Evolutionary conservation across 371 early-diverging fungal genomes (phyloP).

Genomic region (Mortierella sp.): DNA sequence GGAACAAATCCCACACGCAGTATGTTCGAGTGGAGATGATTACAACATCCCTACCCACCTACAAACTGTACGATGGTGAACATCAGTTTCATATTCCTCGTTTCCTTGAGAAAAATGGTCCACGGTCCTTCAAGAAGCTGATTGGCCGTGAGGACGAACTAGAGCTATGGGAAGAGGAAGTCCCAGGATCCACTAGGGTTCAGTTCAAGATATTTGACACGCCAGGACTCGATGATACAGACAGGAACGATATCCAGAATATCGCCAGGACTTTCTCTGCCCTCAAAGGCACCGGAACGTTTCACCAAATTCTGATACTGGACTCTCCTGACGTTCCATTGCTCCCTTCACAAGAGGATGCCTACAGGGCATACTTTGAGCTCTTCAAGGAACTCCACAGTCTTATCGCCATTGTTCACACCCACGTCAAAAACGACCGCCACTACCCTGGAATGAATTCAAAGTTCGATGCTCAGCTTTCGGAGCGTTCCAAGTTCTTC

Average conservation of each 20-base stretch:
- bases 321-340: neutral
- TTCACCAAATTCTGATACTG: constrained; percentile 4
- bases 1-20: neutral
- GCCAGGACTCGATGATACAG: constrained; percentile 4
- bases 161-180: neutral
- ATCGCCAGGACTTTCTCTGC: constrained; percentile 4
- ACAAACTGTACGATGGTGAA: neutral
- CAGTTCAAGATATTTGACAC: constrained; percentile 4
- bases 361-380: neutral
- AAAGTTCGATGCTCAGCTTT: neutral
- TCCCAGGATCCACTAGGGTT: neutral
- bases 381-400: neutral
- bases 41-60: neutral
- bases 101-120: neutral
- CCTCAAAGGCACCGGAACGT: neutral
- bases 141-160: neutral
- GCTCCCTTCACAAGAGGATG: neutral
- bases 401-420: neutral
- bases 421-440: neutral
- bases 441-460: neutral
- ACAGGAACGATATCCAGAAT: constrained; percentile 3
- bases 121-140: neutral
- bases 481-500: neutral
- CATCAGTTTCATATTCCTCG: neutral
- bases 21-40: neutral